phyloP scores from a whole-genome alignment of 495 filamentous ascomycete species.

The Talaromyces thailandensis region DNA sequence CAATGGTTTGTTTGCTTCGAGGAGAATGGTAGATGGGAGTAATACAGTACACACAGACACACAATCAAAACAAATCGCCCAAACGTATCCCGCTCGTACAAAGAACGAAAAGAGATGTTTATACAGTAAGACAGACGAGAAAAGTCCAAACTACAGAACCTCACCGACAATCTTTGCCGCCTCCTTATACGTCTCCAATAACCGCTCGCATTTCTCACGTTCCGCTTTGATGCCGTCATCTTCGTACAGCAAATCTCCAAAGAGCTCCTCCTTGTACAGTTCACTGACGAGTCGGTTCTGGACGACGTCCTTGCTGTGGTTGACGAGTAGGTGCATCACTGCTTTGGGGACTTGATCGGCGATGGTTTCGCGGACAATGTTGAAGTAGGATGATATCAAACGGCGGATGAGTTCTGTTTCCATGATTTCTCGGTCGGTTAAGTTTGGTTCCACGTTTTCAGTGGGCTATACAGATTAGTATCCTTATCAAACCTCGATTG shows the following conservation, averaged over 20 bases:
- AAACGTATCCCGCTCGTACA: conserved; percentile 7
- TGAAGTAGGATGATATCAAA: conserved; percentile 95
- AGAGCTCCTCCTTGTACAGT: conserved; percentile 88
- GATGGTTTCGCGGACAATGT: conserved; percentile 94
- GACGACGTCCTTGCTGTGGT: conserved; percentile 94
- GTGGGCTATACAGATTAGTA: conserved; percentile 29
- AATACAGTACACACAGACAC: conserved; percentile 5
- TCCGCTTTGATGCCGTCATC: conserved; percentile 96
- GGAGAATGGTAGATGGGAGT: not conserved
- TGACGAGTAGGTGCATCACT: conserved; percentile 97
- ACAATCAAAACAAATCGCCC: conserved; percentile 9
- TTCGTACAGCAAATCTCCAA: conserved; percentile 90
- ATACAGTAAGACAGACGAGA: conserved; percentile 7
- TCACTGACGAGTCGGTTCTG: conserved; percentile 95
- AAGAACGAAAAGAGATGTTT: conserved; percentile 10
- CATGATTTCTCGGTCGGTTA: conserved; percentile 91
- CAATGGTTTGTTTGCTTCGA: not conserved
- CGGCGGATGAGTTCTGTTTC: conserved; percentile 96
- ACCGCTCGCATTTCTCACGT: conserved; percentile 93
- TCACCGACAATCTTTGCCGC: conserved; percentile 96
- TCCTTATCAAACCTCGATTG: not conserved
- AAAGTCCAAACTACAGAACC: conserved; percentile 58
- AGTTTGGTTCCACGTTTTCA: conserved; percentile 58
- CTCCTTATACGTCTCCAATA: conserved; percentile 90
- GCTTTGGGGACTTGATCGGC: conserved; percentile 98